Conservation (phyloP, 768 basidiomycete genomes). For the Rossbeevera mucosa region DNA sequence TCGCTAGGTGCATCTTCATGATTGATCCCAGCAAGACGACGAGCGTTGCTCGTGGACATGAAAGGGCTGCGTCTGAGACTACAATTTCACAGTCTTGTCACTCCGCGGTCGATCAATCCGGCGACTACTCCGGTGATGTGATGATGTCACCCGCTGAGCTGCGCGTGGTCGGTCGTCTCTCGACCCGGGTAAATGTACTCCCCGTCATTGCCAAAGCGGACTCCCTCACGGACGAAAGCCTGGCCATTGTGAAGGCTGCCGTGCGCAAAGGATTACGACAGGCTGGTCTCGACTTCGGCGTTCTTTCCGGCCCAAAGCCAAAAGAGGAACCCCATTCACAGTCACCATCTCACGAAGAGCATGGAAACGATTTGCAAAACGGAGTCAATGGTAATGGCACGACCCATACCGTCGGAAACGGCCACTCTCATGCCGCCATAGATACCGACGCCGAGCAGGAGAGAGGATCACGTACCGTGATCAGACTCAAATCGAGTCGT, state of each 20-base stretch:
- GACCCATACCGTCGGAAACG: conserved; percentile 29
- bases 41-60: conserved; percentile 45
- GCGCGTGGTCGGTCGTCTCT: conserved; percentile 70
- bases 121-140: conserved; percentile 45
- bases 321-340: conserved; percentile 11
- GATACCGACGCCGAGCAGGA: conserved; percentile 48
- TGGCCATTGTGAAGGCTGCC: conserved; percentile 65
- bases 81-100: conserved; percentile 45
- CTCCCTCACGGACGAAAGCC: conserved; percentile 75
- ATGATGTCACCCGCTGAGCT: conserved; percentile 77
- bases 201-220: conserved; percentile 79
- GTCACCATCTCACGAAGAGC: conserved; percentile 15
- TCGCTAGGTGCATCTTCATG: conserved; percentile 73
- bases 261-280: conserved; percentile 63
- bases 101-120: conserved; percentile 44
- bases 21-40: conserved; percentile 71
- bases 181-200: conserved; percentile 71
- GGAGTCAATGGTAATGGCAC: conserved; percentile 24
- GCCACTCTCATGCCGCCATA: conserved; percentile 21
- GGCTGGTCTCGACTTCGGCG: conserved; percentile 71
- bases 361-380: conserved; percentile 17
- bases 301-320: conserved; percentile 52
- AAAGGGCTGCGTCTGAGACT: conserved; percentile 60
- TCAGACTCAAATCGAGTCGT: conserved; percentile 53
- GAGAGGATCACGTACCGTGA: conserved; percentile 65